Base-by-base conservation (phyloP, 208 protist species). In the Trypanosoma lewisi region DNA sequence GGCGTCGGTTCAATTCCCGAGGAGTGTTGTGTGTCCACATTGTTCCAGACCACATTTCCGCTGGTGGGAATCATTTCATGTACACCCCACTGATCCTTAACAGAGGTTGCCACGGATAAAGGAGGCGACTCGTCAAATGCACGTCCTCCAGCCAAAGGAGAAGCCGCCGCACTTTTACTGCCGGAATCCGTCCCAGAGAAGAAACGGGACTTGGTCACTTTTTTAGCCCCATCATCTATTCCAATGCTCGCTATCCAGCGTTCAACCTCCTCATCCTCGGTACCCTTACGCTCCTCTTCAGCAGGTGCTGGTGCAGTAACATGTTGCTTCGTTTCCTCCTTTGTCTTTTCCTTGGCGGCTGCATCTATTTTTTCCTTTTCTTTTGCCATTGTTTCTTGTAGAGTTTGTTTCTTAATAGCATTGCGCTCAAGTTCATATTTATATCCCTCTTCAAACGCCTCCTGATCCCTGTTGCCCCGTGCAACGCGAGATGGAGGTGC, bases 371-470 rank as follows among this genome's bases (percentile, higher is more conserved):
- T 63, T 54, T 68, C 27, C 25, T 82, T 56, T 63, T 91, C 83
- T n/a, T 69, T 55, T 50, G 79, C 75, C 52, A 93, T 82, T 36
- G 80, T 89, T 53, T 87, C 82, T 39, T 85, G 72, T n/a, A 95
- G 57, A 8, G 75, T 53, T 25, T 75, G 72, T 27, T 77, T 67
- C 51, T 95, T 85, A 34, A 74, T 71, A 1, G 84, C 86, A 56
- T 68, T 88, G 36, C 75, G 83, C 72, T 88, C 78, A 55, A 93
- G 75, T 56, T 95, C 85, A 61, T 95, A 95, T 67, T 81, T 69
- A 67, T 86, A 80, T 0, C 89, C 89, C 57, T 87, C 82, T 33
- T 93, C 89, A 52, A 95, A 95, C 8, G 89, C 86, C 56, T 95
- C 89, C 48, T 87, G 67, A 50, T 95, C 82, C 28, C 75, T 83